These are phyloP conservation scores for Gnomoniopsis sp. DNA, from an alignment of 2,329 filamentous ascomycete species.

Conservation along the genomic window DNA sequence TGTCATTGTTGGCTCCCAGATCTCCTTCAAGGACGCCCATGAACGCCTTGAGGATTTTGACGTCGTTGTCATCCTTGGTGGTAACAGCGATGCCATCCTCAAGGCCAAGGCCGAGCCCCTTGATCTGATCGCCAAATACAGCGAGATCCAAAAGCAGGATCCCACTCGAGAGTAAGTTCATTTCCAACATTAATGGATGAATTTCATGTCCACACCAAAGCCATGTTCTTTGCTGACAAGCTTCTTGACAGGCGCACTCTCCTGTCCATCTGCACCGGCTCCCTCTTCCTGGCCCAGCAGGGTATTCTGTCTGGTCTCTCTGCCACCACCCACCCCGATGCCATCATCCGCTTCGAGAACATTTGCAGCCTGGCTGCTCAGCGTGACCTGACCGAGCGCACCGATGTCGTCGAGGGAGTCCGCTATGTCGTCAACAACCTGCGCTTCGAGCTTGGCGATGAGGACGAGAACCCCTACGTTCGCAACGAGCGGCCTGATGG, in stretches of 20 bases:
- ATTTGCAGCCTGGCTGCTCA: slow-evolving; percentile 72
- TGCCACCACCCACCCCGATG: slow-evolving; percentile 80
- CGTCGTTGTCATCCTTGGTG: slow-evolving; percentile 74
- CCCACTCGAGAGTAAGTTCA: slow-evolving; percentile 60
- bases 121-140: slow-evolving; percentile 69
- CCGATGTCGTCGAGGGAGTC: slow-evolving; percentile 76
- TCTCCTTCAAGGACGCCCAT: slow-evolving; percentile 75
- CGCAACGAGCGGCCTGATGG: slow-evolving; percentile 66
- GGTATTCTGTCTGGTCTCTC: slow-evolving; percentile 76
- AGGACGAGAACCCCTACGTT: slow-evolving; percentile 81
- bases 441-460: slow-evolving; percentile 77
- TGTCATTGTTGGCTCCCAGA: slow-evolving; percentile 68
- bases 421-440: slow-evolving; percentile 90
- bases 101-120: slow-evolving; percentile 68
- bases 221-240: not conserved
- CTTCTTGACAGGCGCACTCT: slow-evolving; percentile 55
- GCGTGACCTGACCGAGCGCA: slow-evolving; percentile 69
- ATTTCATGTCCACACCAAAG: not conserved
- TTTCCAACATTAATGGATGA: not conserved
- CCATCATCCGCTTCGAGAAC: slow-evolving; percentile 76
- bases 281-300: slow-evolving; percentile 71
- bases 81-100: slow-evolving; percentile 60
- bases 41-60: slow-evolving; percentile 73
- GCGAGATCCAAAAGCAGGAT: slow-evolving; percentile 76
- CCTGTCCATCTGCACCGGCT: slow-evolving; percentile 75